Percentiles rank a stretch among this genome's conserved stretches.
Evolutionary conservation across 495 filamentous ascomycete genomes (phyloP).

Genomic region (Lophiostoma macrostomum): DNA sequence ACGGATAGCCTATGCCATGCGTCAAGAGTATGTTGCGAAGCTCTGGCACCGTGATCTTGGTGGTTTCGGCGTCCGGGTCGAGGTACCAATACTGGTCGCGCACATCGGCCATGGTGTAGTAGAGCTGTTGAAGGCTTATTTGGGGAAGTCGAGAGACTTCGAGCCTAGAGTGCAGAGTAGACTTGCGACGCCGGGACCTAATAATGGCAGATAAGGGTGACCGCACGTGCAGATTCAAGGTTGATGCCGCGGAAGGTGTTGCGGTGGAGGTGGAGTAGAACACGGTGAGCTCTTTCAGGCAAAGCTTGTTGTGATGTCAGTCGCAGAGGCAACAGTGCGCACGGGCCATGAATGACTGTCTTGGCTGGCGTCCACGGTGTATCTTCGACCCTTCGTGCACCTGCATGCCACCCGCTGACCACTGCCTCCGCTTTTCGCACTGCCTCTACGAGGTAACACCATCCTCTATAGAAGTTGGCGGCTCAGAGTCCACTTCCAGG

Average conservation of each 20-base stretch:
- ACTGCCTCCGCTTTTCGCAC: too few species aligned
- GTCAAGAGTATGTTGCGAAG: slow-evolving; percentile 85
- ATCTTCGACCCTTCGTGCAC: neutral
- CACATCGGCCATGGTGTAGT: slow-evolving; percentile 19
- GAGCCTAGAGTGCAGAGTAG: neutral
- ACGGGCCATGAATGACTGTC: neutral
- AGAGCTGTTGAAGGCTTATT: too few species aligned
- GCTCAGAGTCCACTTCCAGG: too few species aligned
- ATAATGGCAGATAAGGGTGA: neutral
- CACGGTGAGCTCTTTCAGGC: neutral
- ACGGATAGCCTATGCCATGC: slow-evolving; percentile 78
- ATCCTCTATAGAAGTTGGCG: too few species aligned
- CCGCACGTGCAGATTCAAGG: neutral
- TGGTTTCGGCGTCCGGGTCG: slow-evolving; percentile 76
- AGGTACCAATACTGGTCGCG: slow-evolving; percentile 59
- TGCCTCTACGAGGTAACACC: too few species aligned
- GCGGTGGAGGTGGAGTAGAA: neutral
- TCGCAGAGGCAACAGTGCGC: slow-evolving; percentile 8
- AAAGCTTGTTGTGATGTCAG: slow-evolving; percentile 13
- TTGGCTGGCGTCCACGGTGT: neutral
- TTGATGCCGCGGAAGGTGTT: neutral
- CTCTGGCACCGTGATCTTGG: slow-evolving; percentile 75
- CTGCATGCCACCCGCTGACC: neutral
- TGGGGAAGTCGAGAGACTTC: neutral
- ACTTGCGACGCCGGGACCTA: neutral